Percentiles rank a stretch among this genome's conserved stretches.
phyloP scores from a whole-genome alignment of 169 alveolate genomes.

The Plasmodium gallinaceum region DNA sequence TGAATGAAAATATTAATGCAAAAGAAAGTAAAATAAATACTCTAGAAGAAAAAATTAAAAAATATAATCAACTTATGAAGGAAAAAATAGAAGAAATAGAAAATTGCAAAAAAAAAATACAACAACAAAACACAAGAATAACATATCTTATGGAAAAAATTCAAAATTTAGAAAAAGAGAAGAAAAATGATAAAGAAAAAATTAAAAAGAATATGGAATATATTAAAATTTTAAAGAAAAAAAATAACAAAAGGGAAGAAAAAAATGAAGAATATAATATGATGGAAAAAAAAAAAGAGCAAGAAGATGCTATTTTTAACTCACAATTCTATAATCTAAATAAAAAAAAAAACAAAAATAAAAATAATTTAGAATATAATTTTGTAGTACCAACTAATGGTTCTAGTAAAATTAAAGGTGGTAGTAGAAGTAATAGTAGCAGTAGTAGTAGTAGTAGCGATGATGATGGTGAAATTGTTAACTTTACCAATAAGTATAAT shows the following conservation, averaged over 20 bases:
- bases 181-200: slow-evolving; percentile 43
- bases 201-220: slow-evolving; percentile 35
- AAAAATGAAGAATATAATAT: slow-evolving; percentile 16
- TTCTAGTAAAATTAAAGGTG: neutral
- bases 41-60: slow-evolving; percentile 34
- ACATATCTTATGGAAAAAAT: slow-evolving; percentile 30
- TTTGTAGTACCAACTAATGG: neutral
- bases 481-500: slow-evolving; percentile 29
- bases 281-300: slow-evolving; percentile 23
- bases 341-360: slow-evolving; percentile 18
- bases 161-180: slow-evolving; percentile 20
- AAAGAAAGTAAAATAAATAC: slow-evolving; percentile 25
- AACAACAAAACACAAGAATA: slow-evolving; percentile 33
- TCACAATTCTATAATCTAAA: slow-evolving; percentile 48
- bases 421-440: slow-evolving; percentile 2
- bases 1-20: slow-evolving; percentile 39
- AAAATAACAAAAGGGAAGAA: slow-evolving; percentile 21
- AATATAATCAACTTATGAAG: slow-evolving; percentile 22
- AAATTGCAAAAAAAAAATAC: slow-evolving; percentile 46
- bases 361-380: neutral
- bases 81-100: slow-evolving; percentile 65
- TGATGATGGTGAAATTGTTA: slow-evolving; percentile 32
- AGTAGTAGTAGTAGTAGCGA: slow-evolving; percentile 10
- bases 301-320: slow-evolving; percentile 43
- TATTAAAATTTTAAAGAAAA: slow-evolving; percentile 46